Conservation (phyloP, 1,284 basidiomycete species). For the Apiotrichum porosum region DNA sequence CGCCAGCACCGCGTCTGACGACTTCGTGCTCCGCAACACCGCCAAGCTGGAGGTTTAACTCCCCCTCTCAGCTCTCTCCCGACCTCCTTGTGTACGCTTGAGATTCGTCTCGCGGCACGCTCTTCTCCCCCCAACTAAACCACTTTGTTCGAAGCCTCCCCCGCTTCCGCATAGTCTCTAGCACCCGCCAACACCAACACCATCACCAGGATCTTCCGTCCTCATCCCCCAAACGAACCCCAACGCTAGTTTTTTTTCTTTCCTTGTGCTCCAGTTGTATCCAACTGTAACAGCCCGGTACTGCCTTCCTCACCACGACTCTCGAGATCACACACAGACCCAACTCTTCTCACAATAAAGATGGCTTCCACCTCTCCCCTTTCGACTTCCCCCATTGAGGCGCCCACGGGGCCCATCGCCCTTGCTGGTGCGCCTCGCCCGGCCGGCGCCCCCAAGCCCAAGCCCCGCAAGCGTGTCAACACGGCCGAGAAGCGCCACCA, state of each 20-base stretch:
- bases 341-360: conserved; percentile 5
- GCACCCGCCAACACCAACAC: neutral
- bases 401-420: conserved; percentile 13
- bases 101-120: conserved; percentile 47
- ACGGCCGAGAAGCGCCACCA: conserved; percentile 89
- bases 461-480: conserved; percentile 68
- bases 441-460: conserved; percentile 54
- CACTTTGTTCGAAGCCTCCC: neutral
- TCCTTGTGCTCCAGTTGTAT: conserved; percentile 3
- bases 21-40: neutral
- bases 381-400: conserved; percentile 26
- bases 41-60: conserved; percentile 39
- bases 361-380: conserved; percentile 28
- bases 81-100: conserved; percentile 49
- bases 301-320: neutral
- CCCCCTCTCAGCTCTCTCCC: conserved; percentile 18
- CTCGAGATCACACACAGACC: neutral
- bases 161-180: neutral
- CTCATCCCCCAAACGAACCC: neutral
- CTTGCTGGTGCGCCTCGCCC: conserved; percentile 18
- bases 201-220: neutral
- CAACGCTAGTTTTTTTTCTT: neutral
- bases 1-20: neutral
- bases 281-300: neutral
- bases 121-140: conserved; percentile 22